Evolutionary conservation across 2,329 filamentous ascomycete genomes (phyloP).

Genomic region (Fusarium sp.): DNA sequence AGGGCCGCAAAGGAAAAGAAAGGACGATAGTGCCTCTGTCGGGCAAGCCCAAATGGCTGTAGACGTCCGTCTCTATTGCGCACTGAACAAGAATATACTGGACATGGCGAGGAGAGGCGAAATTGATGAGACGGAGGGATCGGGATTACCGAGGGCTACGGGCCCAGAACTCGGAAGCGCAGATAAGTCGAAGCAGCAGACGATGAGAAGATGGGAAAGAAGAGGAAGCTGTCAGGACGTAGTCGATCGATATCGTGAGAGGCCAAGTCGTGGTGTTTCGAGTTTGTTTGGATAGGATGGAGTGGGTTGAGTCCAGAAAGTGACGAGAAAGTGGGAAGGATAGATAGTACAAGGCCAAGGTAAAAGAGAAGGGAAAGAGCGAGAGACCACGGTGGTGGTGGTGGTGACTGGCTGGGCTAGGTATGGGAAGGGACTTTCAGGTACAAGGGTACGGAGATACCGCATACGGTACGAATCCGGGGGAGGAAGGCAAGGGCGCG

Average conservation of each 20-base stretch:
- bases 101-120: slow-evolving; percentile 44
- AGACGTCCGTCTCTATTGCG: slow-evolving; percentile 50
- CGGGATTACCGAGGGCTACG: slow-evolving; percentile 25
- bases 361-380: slow-evolving; percentile 31
- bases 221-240: slow-evolving; percentile 12
- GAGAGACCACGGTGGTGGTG: slow-evolving; percentile 21
- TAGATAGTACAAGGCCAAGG: slow-evolving; percentile 38
- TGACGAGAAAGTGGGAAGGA: slow-evolving; percentile 41
- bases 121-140: slow-evolving; percentile 24
- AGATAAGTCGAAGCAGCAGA: slow-evolving; percentile 5
- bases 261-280: slow-evolving; percentile 40
- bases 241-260: slow-evolving; percentile 38
- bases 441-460: slow-evolving; percentile 36
- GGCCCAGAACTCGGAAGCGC: slow-evolving; percentile 8
- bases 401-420: slow-evolving; percentile 35
- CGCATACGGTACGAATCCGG: slow-evolving; percentile 36
- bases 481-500: slow-evolving; percentile 34
- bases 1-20: slow-evolving; percentile 11
- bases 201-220: slow-evolving; percentile 7
- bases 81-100: slow-evolving; percentile 40
- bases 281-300: slow-evolving; percentile 31
- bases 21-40: slow-evolving; percentile 37
- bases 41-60: slow-evolving; percentile 44
- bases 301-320: slow-evolving; percentile 36
- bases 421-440: slow-evolving; percentile 31